A percentile compares a stretch with the other conserved stretches of the same genome.
These are phyloP conservation scores for Hanseniaspora pseudoguilliermondii DNA, from an alignment of 805 yeast species.

Conservation along the genomic window DNA sequence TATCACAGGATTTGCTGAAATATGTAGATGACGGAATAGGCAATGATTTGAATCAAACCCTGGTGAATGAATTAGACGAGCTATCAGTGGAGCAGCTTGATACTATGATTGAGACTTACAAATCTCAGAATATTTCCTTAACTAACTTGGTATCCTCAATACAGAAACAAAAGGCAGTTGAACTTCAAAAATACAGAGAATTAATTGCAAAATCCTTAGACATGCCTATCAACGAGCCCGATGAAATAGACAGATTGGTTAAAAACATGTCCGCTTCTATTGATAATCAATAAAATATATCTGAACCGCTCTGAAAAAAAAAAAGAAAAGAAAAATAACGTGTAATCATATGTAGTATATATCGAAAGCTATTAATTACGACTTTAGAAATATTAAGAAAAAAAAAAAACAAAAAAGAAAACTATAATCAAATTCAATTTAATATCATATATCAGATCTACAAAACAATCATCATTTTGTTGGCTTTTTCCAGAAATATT, in stretches of 20 bases:
- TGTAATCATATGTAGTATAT: background rate
- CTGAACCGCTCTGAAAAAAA: background rate
- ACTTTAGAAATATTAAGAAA: too few relatives aligned
- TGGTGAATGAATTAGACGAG: background rate
- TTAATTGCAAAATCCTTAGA: slow-evolving; percentile 7
- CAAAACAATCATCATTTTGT: slow-evolving; percentile 18
- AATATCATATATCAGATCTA: background rate
- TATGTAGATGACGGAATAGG: background rate
- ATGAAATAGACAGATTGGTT: background rate
- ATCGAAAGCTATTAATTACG: too few relatives aligned
- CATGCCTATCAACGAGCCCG: background rate
- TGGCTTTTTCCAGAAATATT: slow-evolving; percentile 39
- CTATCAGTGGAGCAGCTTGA: slow-evolving; percentile 1
- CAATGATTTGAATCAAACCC: background rate
- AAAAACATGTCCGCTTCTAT: background rate
- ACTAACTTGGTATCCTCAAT: background rate
- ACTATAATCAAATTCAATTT: too few relatives aligned
- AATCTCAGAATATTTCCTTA: slow-evolving; percentile 2
- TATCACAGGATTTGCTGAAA: slow-evolving; percentile 5
- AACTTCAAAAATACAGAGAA: background rate
- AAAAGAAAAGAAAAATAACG: background rate
- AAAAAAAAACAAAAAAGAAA: too few relatives aligned
- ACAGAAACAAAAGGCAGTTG: background rate
- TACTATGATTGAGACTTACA: slow-evolving; percentile 3
- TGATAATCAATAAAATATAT: background rate